Evolutionary conservation across 805 yeast species (phyloP).

Genomic region (Barnettozyma botsteinii): DNA sequence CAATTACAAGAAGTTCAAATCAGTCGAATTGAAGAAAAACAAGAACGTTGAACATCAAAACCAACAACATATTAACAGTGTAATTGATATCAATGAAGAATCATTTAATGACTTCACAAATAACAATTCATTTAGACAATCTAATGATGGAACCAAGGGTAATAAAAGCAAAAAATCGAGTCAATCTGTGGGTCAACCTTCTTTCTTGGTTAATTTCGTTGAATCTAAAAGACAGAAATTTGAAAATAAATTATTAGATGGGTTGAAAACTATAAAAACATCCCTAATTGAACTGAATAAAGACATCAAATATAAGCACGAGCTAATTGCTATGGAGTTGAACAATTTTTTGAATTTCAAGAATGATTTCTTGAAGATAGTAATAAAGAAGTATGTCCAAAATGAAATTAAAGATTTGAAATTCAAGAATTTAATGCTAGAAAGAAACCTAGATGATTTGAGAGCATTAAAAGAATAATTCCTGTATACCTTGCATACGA

Average conservation of each 20-base stretch:
- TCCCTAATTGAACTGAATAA: slow-evolving; percentile 38
- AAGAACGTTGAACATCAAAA: slow-evolving; percentile 10
- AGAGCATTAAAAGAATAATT: slow-evolving; percentile 5
- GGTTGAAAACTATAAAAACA: slow-evolving; percentile 36
- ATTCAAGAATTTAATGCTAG: slow-evolving; percentile 17
- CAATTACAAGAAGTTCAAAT: slow-evolving; percentile 26
- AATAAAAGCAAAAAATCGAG: slow-evolving; percentile 6
- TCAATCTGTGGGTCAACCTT: slow-evolving; percentile 18
- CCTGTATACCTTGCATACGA: too few species aligned
- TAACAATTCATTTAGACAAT: slow-evolving; percentile 15
- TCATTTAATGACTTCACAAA: slow-evolving; percentile 20
- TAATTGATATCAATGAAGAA: slow-evolving; percentile 24
- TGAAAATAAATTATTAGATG: slow-evolving; percentile 36
- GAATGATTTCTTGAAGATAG: slow-evolving; percentile 33
- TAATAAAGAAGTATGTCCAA: slow-evolving; percentile 31
- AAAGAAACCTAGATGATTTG: slow-evolving; percentile 21
- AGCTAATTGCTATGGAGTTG: slow-evolving; percentile 54
- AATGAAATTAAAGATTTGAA: slow-evolving; percentile 26
- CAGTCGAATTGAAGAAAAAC: slow-evolving; percentile 15
- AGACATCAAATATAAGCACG: slow-evolving; percentile 52
- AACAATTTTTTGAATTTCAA: slow-evolving; percentile 53
- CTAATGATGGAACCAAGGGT: slow-evolving; percentile 2
- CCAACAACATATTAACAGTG: slow-evolving; percentile 11
- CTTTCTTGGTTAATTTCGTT: slow-evolving; percentile 32
- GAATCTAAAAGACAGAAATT: slow-evolving; percentile 49